Base-by-base conservation (phyloP, 1,284 basidiomycete genomes). In the Cutaneotrichosporon dermatis region DNA sequence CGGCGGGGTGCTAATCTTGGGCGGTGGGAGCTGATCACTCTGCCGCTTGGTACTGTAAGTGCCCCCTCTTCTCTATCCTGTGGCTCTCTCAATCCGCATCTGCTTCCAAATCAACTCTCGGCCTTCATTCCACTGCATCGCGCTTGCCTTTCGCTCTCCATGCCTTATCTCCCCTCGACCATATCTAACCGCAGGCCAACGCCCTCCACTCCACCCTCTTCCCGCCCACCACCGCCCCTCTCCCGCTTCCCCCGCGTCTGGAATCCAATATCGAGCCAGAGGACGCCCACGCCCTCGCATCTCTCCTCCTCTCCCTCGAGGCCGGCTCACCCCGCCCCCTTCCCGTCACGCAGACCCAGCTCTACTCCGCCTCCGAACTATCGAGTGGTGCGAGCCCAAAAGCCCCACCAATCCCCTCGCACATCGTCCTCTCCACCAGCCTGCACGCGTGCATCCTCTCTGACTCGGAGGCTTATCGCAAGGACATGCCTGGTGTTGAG, bases 361-460 rank as follows among this genome's bases (percentile, higher is more conserved):
- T 69, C 80, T 13, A 39, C 50, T n/a, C 36, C 40, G 68, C 85
- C 51, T 83, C 86, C 25, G 75, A 81, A 16, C 9, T 12, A 4
- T 8, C 39, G 55, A 68, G 80, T 1, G 45, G 53, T 12, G 12
- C 12, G 12, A 39, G 37, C 37, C 39, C 39, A 87, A 90, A 53
- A 85, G n/a, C 90, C 45, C 82, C 84, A 4, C 88, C 88, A 8
- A 86, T 88, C n/a, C 25, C 73, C 2, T 76, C 79, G 0, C 78
- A 80, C 57, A 76, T 83, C 36, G 80, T 83, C 43, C 71, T 78
- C 25, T 82, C 81, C 5, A 79, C 79, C 12, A 82, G 88, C 1
- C 81, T 97, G n/a, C 95, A 97, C 76, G 92, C 94, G 0, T 82
- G 85, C 37, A 90, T 97, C 62, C 82, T 98, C 41, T 81, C 84